These are phyloP conservation scores for Erysimum cheiri DNA, from an alignment of 441 rosid species.

Conservation along the genomic window DNA sequence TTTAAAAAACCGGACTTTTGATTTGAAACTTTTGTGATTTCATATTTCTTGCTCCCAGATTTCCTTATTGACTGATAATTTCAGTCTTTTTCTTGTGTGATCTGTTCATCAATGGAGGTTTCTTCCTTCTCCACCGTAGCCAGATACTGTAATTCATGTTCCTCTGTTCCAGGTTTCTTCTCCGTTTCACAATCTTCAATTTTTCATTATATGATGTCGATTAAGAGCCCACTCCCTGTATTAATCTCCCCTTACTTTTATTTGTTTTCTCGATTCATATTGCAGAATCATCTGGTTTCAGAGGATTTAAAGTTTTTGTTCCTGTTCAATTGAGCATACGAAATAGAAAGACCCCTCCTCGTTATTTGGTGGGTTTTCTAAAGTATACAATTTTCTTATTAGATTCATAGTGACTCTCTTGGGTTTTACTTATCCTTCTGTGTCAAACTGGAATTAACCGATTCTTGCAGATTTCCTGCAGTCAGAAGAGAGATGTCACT, in stretches of 20 bases:
- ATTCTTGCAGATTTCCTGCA: constrained; percentile 51
- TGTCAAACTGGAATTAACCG: not conserved
- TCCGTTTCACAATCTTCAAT: not conserved
- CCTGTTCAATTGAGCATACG: constrained; percentile 43
- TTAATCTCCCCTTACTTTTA: not conserved
- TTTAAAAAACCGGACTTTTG: not conserved
- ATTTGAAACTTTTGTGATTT: not conserved
- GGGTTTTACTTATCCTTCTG: constrained; percentile 2
- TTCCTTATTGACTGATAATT: not conserved
- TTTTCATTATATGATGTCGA: not conserved
- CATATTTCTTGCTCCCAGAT: not conserved
- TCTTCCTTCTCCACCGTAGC: constrained; percentile 47
- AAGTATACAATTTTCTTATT: not conserved
- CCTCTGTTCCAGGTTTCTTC: constrained; percentile 42
- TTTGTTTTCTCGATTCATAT: constrained; percentile 16
- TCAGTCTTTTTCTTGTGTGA: not conserved
- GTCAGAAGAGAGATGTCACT: constrained; percentile 61
- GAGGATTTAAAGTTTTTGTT: constrained; percentile 41
- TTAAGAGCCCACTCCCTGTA: not conserved
- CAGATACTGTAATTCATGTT: constrained; percentile 29
- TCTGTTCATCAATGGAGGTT: constrained; percentile 54
- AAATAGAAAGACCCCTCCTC: constrained; percentile 15
- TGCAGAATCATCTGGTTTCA: constrained; percentile 49
- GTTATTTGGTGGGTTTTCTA: constrained; percentile 39
- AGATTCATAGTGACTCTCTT: constrained; percentile 46